These are phyloP conservation scores for Luffa acutangula DNA, from an alignment of 306 rosid genomes.

Conservation along the genomic window DNA sequence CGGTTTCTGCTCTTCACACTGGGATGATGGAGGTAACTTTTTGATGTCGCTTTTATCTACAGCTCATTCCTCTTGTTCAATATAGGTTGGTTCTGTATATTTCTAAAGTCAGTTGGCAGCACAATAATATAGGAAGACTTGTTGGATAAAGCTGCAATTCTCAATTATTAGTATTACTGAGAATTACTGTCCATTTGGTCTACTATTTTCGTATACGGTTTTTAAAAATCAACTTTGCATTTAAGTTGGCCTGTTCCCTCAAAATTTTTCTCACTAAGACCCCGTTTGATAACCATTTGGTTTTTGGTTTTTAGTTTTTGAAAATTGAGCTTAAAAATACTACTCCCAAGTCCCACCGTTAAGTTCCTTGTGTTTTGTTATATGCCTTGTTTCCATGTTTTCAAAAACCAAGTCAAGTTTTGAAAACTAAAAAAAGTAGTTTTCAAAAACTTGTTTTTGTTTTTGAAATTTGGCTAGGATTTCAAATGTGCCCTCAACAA, in stretches of 20 bases:
- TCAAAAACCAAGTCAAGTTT: too few species aligned
- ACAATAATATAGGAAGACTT: background rate
- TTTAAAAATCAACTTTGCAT: background rate
- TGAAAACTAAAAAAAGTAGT: too few species aligned
- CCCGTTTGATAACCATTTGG: too few species aligned
- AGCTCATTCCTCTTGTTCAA: background rate
- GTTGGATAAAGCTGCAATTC: background rate
- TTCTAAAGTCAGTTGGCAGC: background rate
- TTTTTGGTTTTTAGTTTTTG: too few species aligned
- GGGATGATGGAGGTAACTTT: conserved; percentile 90
- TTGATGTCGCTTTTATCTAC: background rate
- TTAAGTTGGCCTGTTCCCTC: background rate
- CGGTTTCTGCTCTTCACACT: conserved; percentile 91
- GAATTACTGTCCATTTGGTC: background rate
- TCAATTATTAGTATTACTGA: background rate
- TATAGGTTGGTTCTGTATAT: background rate
- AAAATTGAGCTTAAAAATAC: too few species aligned
- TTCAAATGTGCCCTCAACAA: too few species aligned
- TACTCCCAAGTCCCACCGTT: too few species aligned
- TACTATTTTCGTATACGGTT: background rate
- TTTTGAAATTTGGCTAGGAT: too few species aligned
- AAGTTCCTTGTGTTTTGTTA: too few species aligned
- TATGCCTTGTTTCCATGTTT: too few species aligned
- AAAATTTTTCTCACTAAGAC: background rate
- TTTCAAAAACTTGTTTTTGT: too few species aligned